Base-by-base conservation (phyloP, 331 rosid genomes). In the Arachis monticola region DNA sequence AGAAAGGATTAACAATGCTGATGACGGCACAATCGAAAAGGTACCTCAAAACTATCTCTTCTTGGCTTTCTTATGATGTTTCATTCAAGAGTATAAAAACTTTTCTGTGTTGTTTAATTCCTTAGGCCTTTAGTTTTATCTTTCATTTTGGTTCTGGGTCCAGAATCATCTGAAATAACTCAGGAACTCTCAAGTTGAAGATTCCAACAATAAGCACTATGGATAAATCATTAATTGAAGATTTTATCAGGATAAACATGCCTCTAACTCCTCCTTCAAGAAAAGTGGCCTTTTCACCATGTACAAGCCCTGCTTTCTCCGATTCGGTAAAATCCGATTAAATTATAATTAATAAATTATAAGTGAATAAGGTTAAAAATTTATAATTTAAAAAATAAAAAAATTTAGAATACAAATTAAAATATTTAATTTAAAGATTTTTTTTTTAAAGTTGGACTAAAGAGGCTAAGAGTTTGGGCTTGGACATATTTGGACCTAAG, bases 251-350 rank as follows among this genome's bases (percentile, higher is more conserved):
- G 66, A 84, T 86, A 78, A 76, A 84, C 73, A 85, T 85, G 69
- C 88, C 89, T 45, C 79, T 78, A 82, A 82, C 92, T 2, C 87
- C 87, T 65, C 80, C 93, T 70, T 87, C 93, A 56, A 85, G 74
- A 82, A 85, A 85, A 83, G 87, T 88, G 69, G 71, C 78, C 51
- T 88, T 88, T 69, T 77, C 96, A 30, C 96, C 97, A 3, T 60
- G 82, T 51, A 80, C 83, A 7, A 84, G 90, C 82, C 93, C 96
- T 10, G 69, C 40, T 67, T 50, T 79, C 60, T 55, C 59, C 11
- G 22, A 22, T 22, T 27, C 30, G 1, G 30, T 1, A 27, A 27
- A 27, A 27, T 1, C 30, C 30, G 30, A 1, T 27, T 27, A 27
- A 27, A 27, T 27, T 27, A 27, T 27, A 27, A 27, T 27, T 27